phyloP scores from a whole-genome alignment of 805 yeast species.

The Naumovozyma baii region DNA sequence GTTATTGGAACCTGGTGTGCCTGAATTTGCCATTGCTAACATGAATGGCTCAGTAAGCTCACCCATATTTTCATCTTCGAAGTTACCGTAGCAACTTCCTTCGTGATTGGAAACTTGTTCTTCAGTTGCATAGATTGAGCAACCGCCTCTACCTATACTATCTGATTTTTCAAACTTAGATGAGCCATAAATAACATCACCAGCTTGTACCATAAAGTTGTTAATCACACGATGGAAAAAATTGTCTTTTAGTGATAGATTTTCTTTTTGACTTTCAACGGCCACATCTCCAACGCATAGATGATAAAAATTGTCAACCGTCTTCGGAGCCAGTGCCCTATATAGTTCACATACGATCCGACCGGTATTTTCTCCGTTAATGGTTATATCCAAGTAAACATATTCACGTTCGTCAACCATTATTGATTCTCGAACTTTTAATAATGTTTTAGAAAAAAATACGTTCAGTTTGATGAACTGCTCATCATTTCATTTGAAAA shows the following conservation, averaged over 20 bases:
- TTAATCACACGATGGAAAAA: slow-evolving; percentile 54
- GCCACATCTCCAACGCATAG: slow-evolving; percentile 35
- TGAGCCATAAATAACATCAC: slow-evolving; percentile 43
- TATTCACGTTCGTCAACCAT: not conserved
- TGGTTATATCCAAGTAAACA: slow-evolving; percentile 44
- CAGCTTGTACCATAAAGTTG: slow-evolving; percentile 65
- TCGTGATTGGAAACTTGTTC: slow-evolving; percentile 12
- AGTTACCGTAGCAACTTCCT: slow-evolving; percentile 30
- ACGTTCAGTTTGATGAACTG: no score
- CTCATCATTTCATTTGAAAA: no score
- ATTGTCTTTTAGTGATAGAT: slow-evolving; percentile 34
- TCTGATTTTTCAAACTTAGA: slow-evolving; percentile 15
- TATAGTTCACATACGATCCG: slow-evolving; percentile 52
- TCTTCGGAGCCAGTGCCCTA: slow-evolving; percentile 43
- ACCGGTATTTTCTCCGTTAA: slow-evolving; percentile 38
- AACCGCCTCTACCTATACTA: slow-evolving; percentile 37
- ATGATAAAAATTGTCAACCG: slow-evolving; percentile 41
- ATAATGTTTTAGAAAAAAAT: no score
- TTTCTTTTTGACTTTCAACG: slow-evolving; percentile 14
- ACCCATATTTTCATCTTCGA: slow-evolving; percentile 49
- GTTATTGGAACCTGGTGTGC: slow-evolving; percentile 39
- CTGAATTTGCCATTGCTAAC: slow-evolving; percentile 57
- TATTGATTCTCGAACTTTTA: no score
- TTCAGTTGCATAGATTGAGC: slow-evolving; percentile 33
- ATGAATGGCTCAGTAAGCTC: slow-evolving; percentile 37